A percentile compares a stretch with the other conserved stretches of the same genome.
Conservation (phyloP, 192 early-diverging fungal species). For the Coemansia sp. region DNA sequence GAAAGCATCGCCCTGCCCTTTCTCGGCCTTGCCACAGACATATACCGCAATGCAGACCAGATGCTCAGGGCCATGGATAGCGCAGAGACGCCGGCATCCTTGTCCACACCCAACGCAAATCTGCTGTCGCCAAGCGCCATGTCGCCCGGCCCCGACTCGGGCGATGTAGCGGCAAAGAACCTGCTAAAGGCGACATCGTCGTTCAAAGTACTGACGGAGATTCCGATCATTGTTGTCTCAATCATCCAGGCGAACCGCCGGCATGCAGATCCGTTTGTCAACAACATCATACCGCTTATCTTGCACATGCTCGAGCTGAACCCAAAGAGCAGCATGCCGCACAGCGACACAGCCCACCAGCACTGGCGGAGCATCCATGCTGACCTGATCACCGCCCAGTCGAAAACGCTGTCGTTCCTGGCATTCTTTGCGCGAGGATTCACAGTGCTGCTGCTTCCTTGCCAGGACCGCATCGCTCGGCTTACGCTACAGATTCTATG, state of each 20-base stretch:
- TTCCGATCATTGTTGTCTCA: slow-evolving; percentile 96
- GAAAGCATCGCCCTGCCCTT: slow-evolving; percentile 90
- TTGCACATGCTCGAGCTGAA: slow-evolving; percentile 63
- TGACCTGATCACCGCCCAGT: slow-evolving; percentile 94
- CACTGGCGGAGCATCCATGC: slow-evolving; percentile 54
- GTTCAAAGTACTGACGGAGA: slow-evolving; percentile 98
- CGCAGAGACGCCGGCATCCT: slow-evolving; percentile 59
- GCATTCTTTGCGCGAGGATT: slow-evolving; percentile 92
- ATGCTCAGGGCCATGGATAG: slow-evolving; percentile 86
- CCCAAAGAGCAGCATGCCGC: slow-evolving; percentile 19
- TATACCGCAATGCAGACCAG: slow-evolving; percentile 75
- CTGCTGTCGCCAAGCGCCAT: slow-evolving; percentile 70
- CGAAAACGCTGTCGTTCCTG: slow-evolving; percentile 98
- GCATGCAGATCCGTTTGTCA: slow-evolving; percentile 77
- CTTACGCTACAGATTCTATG: slow-evolving; percentile 86
- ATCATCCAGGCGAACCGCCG: slow-evolving; percentile 89
- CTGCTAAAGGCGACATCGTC: slow-evolving; percentile 75
- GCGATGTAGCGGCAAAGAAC: slow-evolving; percentile 61
- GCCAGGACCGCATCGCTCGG: slow-evolving; percentile 81
- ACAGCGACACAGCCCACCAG: slow-evolving; percentile 27
- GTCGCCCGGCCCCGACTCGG: slow-evolving; percentile 67
- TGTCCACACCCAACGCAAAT: slow-evolving; percentile 48
- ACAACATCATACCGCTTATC: slow-evolving; percentile 84
- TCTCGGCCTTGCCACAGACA: slow-evolving; percentile 87
- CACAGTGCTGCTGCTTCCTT: slow-evolving; percentile 63